Evolutionary conservation across 2,329 filamentous ascomycete genomes (phyloP), one percentile per base, ranked within the genome.

Genomic region (Nothopassalora personata): DNA sequence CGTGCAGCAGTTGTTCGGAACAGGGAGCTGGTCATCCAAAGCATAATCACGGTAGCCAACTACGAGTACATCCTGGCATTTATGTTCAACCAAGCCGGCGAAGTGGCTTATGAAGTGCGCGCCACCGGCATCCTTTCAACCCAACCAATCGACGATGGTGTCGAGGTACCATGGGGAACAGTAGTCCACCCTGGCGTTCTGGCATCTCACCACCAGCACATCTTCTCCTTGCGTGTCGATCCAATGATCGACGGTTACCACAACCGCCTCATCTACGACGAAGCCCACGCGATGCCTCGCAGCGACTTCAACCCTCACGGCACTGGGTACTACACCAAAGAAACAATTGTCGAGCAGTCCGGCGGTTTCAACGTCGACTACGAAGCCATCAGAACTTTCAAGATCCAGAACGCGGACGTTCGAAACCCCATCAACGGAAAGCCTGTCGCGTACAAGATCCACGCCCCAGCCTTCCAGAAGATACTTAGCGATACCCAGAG

Each of bases 171-270:
- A 2, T 88, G 83, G 76, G 86, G 86, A 34, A 89, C 86, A 0
- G 81, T 88, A 45, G 85, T 89, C 5, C 84, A 86, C 59, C 86
- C 86, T 0, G 86, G 86, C 47, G 86, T 87, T 15, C 81, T 90
- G 34, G 87, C 86, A 2, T 77, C 79, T 0, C 85, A 88, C 73
- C 88, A 91, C 68, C 88, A 92, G 70, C 89, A 91, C 73, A 88
- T 91, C 71, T 90, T 92, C 76, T 72, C 75, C 63, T 68, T 82
- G 62, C 74, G 80, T 57, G 66, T 83, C 59, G 74, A 82, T 71
- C 72, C 78, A 33, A 72, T 74, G 66, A 71, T 81, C 59, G 76
- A 81, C 61, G 75, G 79, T 58, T 69, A 73, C 66, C 58, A 72
- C 54, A 78, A 81, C 70, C 72, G 77, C 31, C 66, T 79, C 27